Evolutionary conservation across 495 filamentous ascomycete species (phyloP).

Genomic region (Aspergillus olivimuriae): DNA sequence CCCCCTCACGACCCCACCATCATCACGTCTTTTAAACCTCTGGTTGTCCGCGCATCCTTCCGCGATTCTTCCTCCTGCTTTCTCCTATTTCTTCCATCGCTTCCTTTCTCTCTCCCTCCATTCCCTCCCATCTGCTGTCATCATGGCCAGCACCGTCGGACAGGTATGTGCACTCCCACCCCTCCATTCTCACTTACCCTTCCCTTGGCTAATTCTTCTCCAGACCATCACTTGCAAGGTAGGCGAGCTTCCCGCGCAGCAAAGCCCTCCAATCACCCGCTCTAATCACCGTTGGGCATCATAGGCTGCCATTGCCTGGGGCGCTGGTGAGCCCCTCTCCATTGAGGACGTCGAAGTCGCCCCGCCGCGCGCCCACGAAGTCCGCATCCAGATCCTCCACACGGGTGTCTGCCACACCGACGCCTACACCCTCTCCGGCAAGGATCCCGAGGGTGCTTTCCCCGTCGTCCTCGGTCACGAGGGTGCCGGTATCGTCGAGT

Average conservation of each 20-base stretch:
- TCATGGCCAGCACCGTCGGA: slow-evolving; percentile 50
- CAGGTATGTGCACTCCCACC: slow-evolving; percentile 28
- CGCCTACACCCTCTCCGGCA: slow-evolving; percentile 96
- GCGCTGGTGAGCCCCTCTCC: slow-evolving; percentile 78
- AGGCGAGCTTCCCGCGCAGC: slow-evolving; percentile 7
- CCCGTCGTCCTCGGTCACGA: slow-evolving; percentile 95
- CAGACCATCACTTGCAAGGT: slow-evolving; percentile 77
- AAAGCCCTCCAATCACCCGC: slow-evolving; percentile 7
- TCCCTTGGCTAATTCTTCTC: slow-evolving; percentile 6
- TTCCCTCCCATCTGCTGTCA: slow-evolving; percentile 5
- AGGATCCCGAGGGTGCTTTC: slow-evolving; percentile 98
- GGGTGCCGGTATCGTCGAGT: slow-evolving; percentile 95
- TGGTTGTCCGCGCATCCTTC: neutral
- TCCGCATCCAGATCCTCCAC: slow-evolving; percentile 92
- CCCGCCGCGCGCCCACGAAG: slow-evolving; percentile 86
- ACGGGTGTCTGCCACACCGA: slow-evolving; percentile 99
- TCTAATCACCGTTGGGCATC: neutral
- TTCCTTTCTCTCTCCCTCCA: neutral
- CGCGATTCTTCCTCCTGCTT: neutral
- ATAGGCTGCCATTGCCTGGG: slow-evolving; percentile 94
- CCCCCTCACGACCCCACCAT: neutral
- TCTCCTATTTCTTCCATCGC: neutral
- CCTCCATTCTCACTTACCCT: neutral
- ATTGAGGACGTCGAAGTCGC: slow-evolving; percentile 90
- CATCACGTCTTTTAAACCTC: slow-evolving; percentile 1